Evolutionary conservation across 2,329 filamentous ascomycete genomes (phyloP), one percentile per base, ranked within the genome.

Genomic region (Stemphylium vesicarium): DNA sequence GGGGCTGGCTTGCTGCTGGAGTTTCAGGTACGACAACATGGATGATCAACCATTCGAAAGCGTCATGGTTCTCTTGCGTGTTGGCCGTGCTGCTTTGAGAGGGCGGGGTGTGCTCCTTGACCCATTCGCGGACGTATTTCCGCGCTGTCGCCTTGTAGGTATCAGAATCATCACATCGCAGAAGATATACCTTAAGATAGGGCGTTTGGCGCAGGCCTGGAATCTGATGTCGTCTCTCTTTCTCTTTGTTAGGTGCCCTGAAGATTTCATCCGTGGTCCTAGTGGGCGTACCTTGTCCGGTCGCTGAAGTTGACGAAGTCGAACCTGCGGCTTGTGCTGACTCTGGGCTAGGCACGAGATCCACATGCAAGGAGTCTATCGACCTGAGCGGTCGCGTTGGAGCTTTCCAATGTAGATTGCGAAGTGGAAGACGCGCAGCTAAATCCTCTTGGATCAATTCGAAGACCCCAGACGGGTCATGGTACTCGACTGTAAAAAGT

Each of bases 371-470:
- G 11, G 92, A 93, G 70, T 92, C 89, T 74, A 99, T 99, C 12
- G 95, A 97, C 63, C 95, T 89, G 32, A 98, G 80, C 2, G 95
- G 95, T 0, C 95, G 89, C 24, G 89, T 89, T 57, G 96, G 91
- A 12, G 95, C 96, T 75, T 98, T 96, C 95, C 95, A 99, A 72
- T 98, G 92, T 40, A 99, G 86, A 70, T 98, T 96, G 61, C 88
- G 89, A 33, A 99, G 82, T 31, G 95, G 95, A 0, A 98, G 83
- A 50, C 91, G 89, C 37, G 89, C 82, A 36, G 90, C 82, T 53
- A 99, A 82, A 53, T 93, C 87, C 2, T 91, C 86, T 10, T 89
- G 88, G 38, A 98, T 81, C 47, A 94, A 84, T 55, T 91, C 87
- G 78, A 94, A 98, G 60, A 98, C 85, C 69, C 90, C 88, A 73